phyloP scores from a whole-genome alignment of 495 filamentous ascomycete species.

The Aspergillus sclerotiicarbonarius region DNA sequence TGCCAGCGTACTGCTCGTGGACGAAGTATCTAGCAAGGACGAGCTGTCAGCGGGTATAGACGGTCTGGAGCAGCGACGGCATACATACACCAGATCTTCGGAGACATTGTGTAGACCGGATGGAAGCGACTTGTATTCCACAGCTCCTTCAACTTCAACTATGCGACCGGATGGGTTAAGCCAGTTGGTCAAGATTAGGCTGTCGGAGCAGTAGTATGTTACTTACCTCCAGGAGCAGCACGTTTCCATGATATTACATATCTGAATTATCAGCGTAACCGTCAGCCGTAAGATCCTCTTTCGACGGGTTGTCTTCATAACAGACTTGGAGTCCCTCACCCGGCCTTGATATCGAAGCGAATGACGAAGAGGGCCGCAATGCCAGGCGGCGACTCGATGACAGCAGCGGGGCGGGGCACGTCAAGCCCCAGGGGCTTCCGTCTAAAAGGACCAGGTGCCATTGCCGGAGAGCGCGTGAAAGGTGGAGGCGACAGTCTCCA shows the following conservation, averaged over 20 bases:
- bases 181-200: not conserved
- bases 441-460: conserved; percentile 31
- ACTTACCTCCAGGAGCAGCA: conserved; percentile 58
- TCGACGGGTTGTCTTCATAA: not conserved
- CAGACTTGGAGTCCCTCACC: conserved; percentile 45
- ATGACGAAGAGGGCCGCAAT: conserved; percentile 84
- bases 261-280: conserved; percentile 31
- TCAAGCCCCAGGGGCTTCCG: conserved; percentile 35
- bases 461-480: conserved; percentile 16
- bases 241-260: conserved; percentile 87
- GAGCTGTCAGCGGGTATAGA: not conserved
- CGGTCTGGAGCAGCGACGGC: not conserved
- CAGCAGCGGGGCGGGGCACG: conserved; percentile 30
- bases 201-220: conserved; percentile 7
- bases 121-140: conserved; percentile 93
- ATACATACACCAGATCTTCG: conserved; percentile 74
- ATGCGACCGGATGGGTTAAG: conserved; percentile 24
- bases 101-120: conserved; percentile 88
- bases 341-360: conserved; percentile 81
- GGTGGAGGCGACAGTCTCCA: conserved; percentile 20
- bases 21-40: conserved; percentile 70
- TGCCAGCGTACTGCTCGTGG: conserved; percentile 77
- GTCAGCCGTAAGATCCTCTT: conserved; percentile 18
- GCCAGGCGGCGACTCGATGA: conserved; percentile 55
- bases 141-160: conserved; percentile 82